phyloP scores from a whole-genome alignment of 1,284 basidiomycete genomes.

The Ceratobasidium sp. region DNA sequence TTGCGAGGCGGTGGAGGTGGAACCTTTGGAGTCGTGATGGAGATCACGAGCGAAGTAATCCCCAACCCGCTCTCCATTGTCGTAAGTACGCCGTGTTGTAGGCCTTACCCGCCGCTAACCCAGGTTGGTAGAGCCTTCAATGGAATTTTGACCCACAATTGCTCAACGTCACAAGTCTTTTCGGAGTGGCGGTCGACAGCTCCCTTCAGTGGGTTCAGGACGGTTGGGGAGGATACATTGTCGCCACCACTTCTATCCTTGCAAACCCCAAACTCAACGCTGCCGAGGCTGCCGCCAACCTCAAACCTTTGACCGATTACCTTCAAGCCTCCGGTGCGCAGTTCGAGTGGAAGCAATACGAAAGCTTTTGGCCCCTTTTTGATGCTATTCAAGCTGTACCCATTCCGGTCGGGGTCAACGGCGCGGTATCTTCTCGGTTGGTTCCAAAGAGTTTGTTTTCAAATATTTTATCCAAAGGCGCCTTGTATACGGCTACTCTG shows the following conservation, averaged over 20 bases:
- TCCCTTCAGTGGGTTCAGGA: conserved; percentile 28
- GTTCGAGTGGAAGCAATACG: neutral
- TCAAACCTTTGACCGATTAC: conserved; percentile 20
- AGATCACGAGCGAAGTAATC: conserved; percentile 24
- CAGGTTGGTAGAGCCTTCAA: neutral
- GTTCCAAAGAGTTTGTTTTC: conserved; percentile 1
- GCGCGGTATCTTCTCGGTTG: conserved; percentile 17
- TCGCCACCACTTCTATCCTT: conserved; percentile 6
- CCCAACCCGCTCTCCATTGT: neutral
- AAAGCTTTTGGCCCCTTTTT: conserved; percentile 5
- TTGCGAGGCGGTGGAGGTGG: conserved; percentile 39
- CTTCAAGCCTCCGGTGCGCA: neutral
- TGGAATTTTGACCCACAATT: conserved; percentile 6
- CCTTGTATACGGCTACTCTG: neutral
- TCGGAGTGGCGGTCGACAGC: conserved; percentile 4
- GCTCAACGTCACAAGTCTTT: neutral
- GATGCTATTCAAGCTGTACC: neutral
- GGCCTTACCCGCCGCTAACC: too few relatives aligned
- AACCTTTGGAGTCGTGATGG: conserved; percentile 38
- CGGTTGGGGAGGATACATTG: conserved; percentile 41
- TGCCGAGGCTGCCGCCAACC: conserved; percentile 1
- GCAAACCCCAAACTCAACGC: conserved; percentile 23
- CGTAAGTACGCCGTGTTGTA: neutral
- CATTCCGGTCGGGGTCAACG: neutral
- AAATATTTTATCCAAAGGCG: neutral